Base-by-base conservation (phyloP, 2,329 filamentous ascomycete genomes). In the Trichoderma atroviride region DNA sequence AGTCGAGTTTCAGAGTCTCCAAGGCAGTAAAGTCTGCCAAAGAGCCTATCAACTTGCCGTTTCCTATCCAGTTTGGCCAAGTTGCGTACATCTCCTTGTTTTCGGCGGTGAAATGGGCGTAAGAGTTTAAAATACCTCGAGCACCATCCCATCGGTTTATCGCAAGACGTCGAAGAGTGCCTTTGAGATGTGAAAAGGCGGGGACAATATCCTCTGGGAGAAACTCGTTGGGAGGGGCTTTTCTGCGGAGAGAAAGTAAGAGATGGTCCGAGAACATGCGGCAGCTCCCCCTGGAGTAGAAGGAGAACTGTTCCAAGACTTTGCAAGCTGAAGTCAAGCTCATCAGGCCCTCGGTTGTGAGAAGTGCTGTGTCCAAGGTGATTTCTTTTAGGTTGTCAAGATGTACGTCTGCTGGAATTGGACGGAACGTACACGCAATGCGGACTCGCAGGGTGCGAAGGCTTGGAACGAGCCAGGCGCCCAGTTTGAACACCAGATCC, bases 1-100 rank as follows among this genome's bases (percentile, higher is more conserved):
- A 67, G 29, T 67, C 64, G n/a, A 67, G 64, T 27, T 59, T 67
- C 13, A 67, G 55, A 40, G 64, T 67, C n/a, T 67, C 64, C 29
- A 67, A 13, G 16, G 27, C 56, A 7, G 55, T 52, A 22, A 67
- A 67, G 2, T 67, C 64, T 16, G 50, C 50, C 6, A 67, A 16
- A 19, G n/a, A 40, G 16, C 22, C 61, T 11, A 64, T 16, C 31
- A 16, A 7, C 47, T n/a, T 68, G 9, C 24, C 57, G 0, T 19
- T 47, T 33, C 65, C 57, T 11, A 19, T 56, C 55, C 65, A 53
- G n/a, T 53, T 24, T 31, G 65, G 65, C 47, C 57, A 68, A 11
- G 57, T 55, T 4, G 65, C 65, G 43, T 68, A 61, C 10, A 40
- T n/a, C 10, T 43, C 22, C 11, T 19, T 24, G 16, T 50, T 61